Percentiles rank a stretch among this genome's conserved stretches.
These are phyloP conservation scores for Niveomyces coronatus DNA, from an alignment of 2,329 filamentous ascomycete genomes.

Conservation along the genomic window DNA sequence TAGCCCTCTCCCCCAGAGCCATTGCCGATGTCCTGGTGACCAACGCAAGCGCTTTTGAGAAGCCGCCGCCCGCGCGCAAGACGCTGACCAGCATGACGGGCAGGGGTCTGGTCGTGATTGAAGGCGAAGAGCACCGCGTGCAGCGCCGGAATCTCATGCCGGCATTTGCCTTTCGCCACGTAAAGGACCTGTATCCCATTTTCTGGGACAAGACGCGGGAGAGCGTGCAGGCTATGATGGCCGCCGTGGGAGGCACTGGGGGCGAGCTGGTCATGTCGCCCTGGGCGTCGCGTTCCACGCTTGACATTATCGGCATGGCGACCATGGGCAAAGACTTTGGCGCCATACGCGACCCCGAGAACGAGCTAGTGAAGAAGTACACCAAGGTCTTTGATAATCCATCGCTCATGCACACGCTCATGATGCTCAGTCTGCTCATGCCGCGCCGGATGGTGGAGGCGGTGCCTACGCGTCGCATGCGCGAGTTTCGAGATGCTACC, in stretches of 20 bases:
- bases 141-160: conserved; percentile 73
- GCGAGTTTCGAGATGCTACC: conserved; percentile 47
- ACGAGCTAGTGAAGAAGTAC: conserved; percentile 49
- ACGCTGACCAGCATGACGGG: conserved; percentile 56
- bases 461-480: conserved; percentile 63
- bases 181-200: conserved; percentile 73
- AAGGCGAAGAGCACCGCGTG: conserved; percentile 82
- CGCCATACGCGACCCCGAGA: conserved; percentile 50
- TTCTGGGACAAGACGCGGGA: conserved; percentile 75
- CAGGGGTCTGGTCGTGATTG: conserved; percentile 64
- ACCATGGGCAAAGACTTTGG: conserved; percentile 64
- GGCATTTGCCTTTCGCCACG: conserved; percentile 74
- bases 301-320: conserved; percentile 67
- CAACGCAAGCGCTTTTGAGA: conserved; percentile 60
- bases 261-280: conserved; percentile 44
- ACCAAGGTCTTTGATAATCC: conserved; percentile 41
- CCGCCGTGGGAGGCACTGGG: conserved; percentile 19
- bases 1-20: conserved; percentile 51
- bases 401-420: conserved; percentile 34
- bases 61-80: conserved; percentile 44
- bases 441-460: conserved; percentile 48
- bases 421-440: conserved; percentile 50
- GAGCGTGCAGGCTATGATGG: conserved; percentile 51
- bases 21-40: conserved; percentile 60
- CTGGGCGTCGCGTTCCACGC: conserved; percentile 58